Percentiles rank a stretch among this genome's conserved stretches.
These are phyloP conservation scores for Saccharomycopsis capsularis DNA, from an alignment of 805 yeast species.

Conservation along the genomic window DNA sequence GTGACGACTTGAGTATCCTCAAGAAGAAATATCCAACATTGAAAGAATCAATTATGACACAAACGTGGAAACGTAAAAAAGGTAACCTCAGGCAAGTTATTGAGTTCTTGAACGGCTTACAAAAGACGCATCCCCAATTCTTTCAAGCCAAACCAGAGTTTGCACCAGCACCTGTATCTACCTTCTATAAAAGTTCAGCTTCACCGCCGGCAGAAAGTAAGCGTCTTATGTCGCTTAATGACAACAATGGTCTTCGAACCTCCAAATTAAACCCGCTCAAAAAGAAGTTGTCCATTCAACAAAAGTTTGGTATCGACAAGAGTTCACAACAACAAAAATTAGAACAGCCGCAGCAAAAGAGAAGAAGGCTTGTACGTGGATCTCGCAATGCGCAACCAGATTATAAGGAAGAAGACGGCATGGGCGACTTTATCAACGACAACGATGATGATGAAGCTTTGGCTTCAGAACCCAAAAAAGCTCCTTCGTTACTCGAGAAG, in stretches of 20 bases:
- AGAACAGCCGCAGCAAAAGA: slow-evolving; percentile 24
- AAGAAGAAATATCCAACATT: slow-evolving; percentile 30
- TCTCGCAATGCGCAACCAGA: slow-evolving; percentile 27
- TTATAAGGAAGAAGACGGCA: slow-evolving; percentile 29
- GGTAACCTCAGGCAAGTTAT: slow-evolving; percentile 30
- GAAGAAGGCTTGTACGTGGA: slow-evolving; percentile 36
- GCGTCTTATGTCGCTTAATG: neutral
- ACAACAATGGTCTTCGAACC: neutral
- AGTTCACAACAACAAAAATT: neutral
- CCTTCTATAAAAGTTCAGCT: neutral
- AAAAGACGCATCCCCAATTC: slow-evolving; percentile 22
- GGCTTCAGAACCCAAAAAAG: slow-evolving; percentile 25
- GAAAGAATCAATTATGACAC: slow-evolving; percentile 27
- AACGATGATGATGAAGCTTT: slow-evolving; percentile 27
- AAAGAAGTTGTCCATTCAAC: slow-evolving; percentile 15
- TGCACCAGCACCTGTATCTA: neutral
- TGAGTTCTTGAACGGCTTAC: slow-evolving; percentile 25
- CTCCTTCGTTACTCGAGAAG: neutral
- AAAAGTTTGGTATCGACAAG: slow-evolving; percentile 19
- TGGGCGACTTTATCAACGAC: slow-evolving; percentile 23
- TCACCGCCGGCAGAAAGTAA: no score
- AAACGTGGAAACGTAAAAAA: slow-evolving; percentile 28
- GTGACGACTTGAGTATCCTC: slow-evolving; percentile 28
- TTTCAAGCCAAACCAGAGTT: slow-evolving; percentile 5
- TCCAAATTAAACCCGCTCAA: slow-evolving; percentile 12